A percentile compares a stretch with the other conserved stretches of the same genome.
Evolutionary conservation across 2,329 filamentous ascomycete genomes (phyloP).

Genomic region (Didymosphaeria variabile): DNA sequence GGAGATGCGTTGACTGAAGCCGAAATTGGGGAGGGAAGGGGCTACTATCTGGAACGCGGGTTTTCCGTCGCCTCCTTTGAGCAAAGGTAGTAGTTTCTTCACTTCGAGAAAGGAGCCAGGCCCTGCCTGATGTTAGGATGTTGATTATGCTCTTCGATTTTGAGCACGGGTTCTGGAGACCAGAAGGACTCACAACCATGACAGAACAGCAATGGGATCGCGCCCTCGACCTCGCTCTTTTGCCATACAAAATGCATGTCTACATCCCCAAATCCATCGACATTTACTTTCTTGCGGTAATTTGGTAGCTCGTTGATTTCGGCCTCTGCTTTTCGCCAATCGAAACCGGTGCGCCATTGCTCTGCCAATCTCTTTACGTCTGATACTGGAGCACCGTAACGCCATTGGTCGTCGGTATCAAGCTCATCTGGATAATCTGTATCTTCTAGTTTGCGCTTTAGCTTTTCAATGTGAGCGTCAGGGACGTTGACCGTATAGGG

Average conservation of each 20-base stretch:
- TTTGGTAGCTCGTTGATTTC: conserved; percentile 69
- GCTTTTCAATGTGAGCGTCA: conserved; percentile 60
- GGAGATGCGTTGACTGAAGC: conserved; percentile 60
- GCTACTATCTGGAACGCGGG: conserved; percentile 64
- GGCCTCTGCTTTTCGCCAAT: conserved; percentile 69
- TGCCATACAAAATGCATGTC: conserved; percentile 73
- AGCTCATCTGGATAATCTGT: conserved; percentile 66
- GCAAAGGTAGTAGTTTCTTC: conserved; percentile 64
- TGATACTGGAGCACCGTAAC: conserved; percentile 67
- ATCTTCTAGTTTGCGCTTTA: conserved; percentile 64
- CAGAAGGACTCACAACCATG: conserved; percentile 63
- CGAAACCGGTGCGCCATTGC: conserved; percentile 65
- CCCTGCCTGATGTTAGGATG: conserved; percentile 46
- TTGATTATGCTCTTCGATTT: neutral
- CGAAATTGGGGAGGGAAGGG: conserved; percentile 65
- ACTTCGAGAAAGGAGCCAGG: conserved; percentile 76
- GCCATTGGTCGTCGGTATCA: conserved; percentile 57
- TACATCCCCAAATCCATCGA: conserved; percentile 67
- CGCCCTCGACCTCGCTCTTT: conserved; percentile 58
- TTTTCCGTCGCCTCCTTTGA: conserved; percentile 44
- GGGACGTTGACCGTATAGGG: conserved; percentile 40
- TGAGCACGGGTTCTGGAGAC: neutral
- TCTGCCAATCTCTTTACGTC: conserved; percentile 68
- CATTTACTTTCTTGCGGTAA: conserved; percentile 61
- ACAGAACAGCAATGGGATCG: conserved; percentile 72